Evolutionary conservation across 495 filamentous ascomycete genomes (phyloP), one percentile per base, ranked within the genome.

Genomic region (Penicillium goetzii): DNA sequence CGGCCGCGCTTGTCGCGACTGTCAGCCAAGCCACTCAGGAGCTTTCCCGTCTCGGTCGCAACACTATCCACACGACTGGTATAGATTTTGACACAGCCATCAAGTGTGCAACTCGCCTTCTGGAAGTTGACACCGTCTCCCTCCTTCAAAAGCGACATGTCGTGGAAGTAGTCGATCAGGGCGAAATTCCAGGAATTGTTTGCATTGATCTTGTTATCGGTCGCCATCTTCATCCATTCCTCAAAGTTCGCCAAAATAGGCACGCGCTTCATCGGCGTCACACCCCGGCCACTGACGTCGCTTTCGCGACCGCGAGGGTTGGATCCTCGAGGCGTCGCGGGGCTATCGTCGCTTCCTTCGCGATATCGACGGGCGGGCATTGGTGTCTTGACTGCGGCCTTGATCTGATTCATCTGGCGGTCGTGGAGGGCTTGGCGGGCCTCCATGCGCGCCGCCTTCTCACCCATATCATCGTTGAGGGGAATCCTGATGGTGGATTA

Each of bases 161-260:
- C 95, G 70, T 99, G 93, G 71, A 99, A 99, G 74, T 99, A 99
- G 74, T 99, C 95, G 72, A 99, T 99, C 8, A 99, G 85, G 2
- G 95, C 95, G 76, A 99, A 97, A 71, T 98, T 97, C 95, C 95
- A 99, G 19, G 95, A 97, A 75, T 99, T 99, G 26, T 90, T 88
- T 45, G 95, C 96, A 72, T 98, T 99, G 79, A 99, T 99, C 83
- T 99, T 99, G 82, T 99, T 99, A 80, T 99, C 95, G 25, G 94
- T 98, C 11, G 96, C 96, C 92, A 98, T 93, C 85, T 98, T 99
- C 96, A 99, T 98, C 95, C 95, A 98, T 72, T 99, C 96, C 76
- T 99, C 95, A 70, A 98, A 99, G 77, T 98, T 98, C 56, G 96
- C 96, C 56, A 98, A 74, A 59, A 99, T 90, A 0, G 95, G 96